Evolutionary conservation across 768 basidiomycete genomes (phyloP).

Genomic region (Trametes meyenii): DNA sequence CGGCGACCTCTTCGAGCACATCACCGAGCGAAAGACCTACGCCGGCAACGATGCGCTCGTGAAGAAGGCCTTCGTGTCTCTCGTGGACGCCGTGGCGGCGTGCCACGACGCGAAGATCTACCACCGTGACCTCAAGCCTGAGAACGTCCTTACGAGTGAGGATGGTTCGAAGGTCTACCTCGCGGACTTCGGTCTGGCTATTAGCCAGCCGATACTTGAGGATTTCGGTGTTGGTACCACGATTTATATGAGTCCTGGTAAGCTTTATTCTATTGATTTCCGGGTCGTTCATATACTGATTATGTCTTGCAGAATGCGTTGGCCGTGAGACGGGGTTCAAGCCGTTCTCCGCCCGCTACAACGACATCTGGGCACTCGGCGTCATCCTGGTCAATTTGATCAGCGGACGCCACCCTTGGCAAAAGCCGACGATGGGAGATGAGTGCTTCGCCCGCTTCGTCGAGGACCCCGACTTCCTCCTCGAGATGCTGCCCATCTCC

Average conservation of each 20-base stretch:
- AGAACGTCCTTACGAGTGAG: constrained; percentile 77
- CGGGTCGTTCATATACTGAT: neutral
- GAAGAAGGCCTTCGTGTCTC: constrained; percentile 45
- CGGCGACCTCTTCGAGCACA: constrained; percentile 51
- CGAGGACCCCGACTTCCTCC: constrained; percentile 58
- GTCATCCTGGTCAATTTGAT: constrained; percentile 86
- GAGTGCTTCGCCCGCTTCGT: constrained; percentile 49
- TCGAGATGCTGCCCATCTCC: constrained; percentile 53
- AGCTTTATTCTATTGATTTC: neutral
- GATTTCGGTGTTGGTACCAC: constrained; percentile 29
- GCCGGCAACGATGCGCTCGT: constrained; percentile 31
- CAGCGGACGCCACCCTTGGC: constrained; percentile 61
- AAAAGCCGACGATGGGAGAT: constrained; percentile 49
- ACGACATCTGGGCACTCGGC: constrained; percentile 76
- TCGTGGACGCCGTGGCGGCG: constrained; percentile 54
- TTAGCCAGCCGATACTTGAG: constrained; percentile 20
- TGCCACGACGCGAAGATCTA: constrained; percentile 62
- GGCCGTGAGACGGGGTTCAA: constrained; percentile 46
- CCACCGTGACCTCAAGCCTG: constrained; percentile 99
- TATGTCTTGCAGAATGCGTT: constrained; percentile 30
- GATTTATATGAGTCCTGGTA: constrained; percentile 31
- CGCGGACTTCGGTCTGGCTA: constrained; percentile 46
- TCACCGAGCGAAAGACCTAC: constrained; percentile 39
- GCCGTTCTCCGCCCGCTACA: constrained; percentile 59
- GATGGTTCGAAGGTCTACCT: constrained; percentile 45